A percentile compares a stretch with the other conserved stretches of the same genome.
Evolutionary conservation across 352 stramenopile species (phyloP).

Genomic region (Phytophthora lateralis): DNA sequence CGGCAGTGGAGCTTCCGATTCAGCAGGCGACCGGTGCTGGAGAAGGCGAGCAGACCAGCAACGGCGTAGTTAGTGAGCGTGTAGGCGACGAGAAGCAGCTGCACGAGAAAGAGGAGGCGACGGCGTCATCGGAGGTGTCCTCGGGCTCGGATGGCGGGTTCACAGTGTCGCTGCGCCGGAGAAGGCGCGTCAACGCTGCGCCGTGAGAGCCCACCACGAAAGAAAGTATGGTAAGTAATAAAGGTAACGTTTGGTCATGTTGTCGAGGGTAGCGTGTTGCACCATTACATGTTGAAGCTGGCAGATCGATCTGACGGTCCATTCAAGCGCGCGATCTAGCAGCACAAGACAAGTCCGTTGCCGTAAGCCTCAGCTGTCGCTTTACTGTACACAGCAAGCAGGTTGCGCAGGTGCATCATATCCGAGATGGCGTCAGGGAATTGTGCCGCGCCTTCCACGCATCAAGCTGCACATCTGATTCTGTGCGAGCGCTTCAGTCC

Average conservation of each 20-base stretch:
- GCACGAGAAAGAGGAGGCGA: slow-evolving; percentile 41
- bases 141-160: slow-evolving; percentile 34
- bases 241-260: slow-evolving; percentile 5
- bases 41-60: slow-evolving; percentile 13
- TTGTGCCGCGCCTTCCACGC: background rate
- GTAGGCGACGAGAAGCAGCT: slow-evolving; percentile 21
- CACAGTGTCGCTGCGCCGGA: slow-evolving; percentile 15
- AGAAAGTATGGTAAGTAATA: slow-evolving; percentile 1
- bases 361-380: background rate
- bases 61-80: slow-evolving; percentile 7
- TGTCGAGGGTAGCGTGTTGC: slow-evolving; percentile 1
- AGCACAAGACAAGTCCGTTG: background rate
- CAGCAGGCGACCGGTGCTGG: background rate
- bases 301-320: background rate
- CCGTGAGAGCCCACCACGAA: background rate
- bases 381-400: background rate
- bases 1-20: slow-evolving; percentile 1
- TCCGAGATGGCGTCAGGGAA: background rate
- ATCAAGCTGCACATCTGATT: slow-evolving; percentile 17
- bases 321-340: background rate
- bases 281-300: slow-evolving; percentile 2
- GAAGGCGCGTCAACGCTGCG: slow-evolving; percentile 10
- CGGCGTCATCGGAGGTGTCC: slow-evolving; percentile 44
- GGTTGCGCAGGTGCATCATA: background rate
- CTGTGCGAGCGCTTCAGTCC: background rate